Evolutionary conservation across 1,139 yeast genomes (phyloP), one percentile per base, ranked within the genome.

Genomic region (Suhomyces choctaworum): DNA sequence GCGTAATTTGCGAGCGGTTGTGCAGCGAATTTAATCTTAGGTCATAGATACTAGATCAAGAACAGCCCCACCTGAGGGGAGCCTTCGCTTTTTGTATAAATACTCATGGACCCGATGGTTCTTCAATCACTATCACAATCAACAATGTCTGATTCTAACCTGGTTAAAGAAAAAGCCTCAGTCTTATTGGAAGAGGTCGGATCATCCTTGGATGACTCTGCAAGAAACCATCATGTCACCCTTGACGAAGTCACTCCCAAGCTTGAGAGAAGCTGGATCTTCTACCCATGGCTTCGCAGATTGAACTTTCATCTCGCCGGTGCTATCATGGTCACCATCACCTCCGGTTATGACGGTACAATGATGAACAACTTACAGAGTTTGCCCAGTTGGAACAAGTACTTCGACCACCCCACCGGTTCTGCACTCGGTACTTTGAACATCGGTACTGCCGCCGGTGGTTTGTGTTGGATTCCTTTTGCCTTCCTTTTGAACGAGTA

Each of bases 401-500:
- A 44, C 12, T 46, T 51, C 50, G 45, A 41, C n/a, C 30, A 43
- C 25, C 56, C 56, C 7, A 30, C 26, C 2, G 51, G 54, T 12
- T 40, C 41, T 12, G 38, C 31, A 8, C 40, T 51, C 22, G 56
- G 55, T 16, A 50, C 49, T 11, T 52, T 48, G 48, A 44, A 36
- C 19, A 47, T 40, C 46, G 62, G 44, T 27, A 45, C 44, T 2
- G 41, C 50, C 37, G 47, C 57, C 15, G 64, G 64, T n/a, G 51
- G 39, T 16, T 27, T 52, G 11, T 24, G 45, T 48, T 29, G 50
- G 20, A 54, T 64, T 17, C 57, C 71, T 12, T 54, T 53, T 37
- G 58, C 59, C 11, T 44, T 60, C 8, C 38, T 49, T 32, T 44
- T 68, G 31, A 57, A 71, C 42, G 82, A 77, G 41, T 51, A 45